Evolutionary conservation across 257 asterid genomes (phyloP), one percentile per base, ranked within the genome.

Genomic region (Primulina tabacum): DNA sequence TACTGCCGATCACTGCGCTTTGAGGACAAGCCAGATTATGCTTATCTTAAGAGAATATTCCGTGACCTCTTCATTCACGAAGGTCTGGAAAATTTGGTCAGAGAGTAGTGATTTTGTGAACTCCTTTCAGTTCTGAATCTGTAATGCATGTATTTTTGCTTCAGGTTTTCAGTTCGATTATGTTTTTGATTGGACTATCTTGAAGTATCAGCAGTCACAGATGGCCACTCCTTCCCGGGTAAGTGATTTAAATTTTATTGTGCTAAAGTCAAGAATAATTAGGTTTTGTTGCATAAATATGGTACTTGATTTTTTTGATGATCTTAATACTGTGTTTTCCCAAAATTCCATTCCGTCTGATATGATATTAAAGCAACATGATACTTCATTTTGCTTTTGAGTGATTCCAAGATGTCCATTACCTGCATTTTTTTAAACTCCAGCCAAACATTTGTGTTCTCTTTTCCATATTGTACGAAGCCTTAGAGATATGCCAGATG

Each of bases 31-130:
- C 98, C 98, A 75, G 97, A 92, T 81, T 92, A 92, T 86, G 97
- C 98, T 70, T 92, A 88, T 82, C 92, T 92, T 79, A 92, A 92
- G 84, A 84, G 96, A 76, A 84, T 92, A 82, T 92, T 90, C 78
- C 98, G 97, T 67, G 98, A 90, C 74, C 98, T 92, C 80, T 92
- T 92, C 86, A 92, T 92, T 73, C 98, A 92, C 43, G 98, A 92
- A 92, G 98, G 98, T 92, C 60, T 68, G 86, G 35, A 30, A 62
- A 43, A 26, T 77, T 60, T 53, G 55, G 38, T 73, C 71, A 26
- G 33, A 14, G 12, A 40, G 28, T 60, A 65, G 56, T 47, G 28
- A 57, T 52, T 67, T 72, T 64, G 24, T 9, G 17, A 37, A 69
- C 8, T 33, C 37, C 52, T 38, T 26, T 64, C 33, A 47, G 32